These are phyloP conservation scores for Backusella circina DNA, from an alignment of 192 early-diverging fungal genomes.

Conservation along the genomic window DNA sequence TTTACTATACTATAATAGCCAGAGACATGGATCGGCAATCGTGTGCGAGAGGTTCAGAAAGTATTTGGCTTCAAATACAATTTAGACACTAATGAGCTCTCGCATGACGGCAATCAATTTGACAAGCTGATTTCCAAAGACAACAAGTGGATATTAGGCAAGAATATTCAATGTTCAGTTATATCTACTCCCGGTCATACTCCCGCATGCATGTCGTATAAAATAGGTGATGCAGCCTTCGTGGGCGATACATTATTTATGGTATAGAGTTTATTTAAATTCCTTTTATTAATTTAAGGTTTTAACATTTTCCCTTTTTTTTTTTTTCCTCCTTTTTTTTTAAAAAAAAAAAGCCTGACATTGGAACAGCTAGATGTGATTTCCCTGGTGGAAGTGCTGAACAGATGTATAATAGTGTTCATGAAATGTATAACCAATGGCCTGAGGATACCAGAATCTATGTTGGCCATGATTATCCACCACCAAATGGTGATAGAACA, in stretches of 20 bases:
- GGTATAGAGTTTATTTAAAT: conserved; percentile 18
- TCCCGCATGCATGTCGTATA: conserved; percentile 25
- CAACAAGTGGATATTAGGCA: conserved; percentile 20
- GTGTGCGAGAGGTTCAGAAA: conserved; percentile 21
- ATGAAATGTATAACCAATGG: conserved; percentile 21
- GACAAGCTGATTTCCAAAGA: conserved; percentile 3
- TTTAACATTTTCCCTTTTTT: background rate
- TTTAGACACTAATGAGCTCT: conserved; percentile 3
- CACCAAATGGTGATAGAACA: background rate
- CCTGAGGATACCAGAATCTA: conserved; percentile 27
- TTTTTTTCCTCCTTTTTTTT: background rate
- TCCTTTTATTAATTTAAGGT: background rate
- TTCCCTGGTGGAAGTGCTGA: conserved; percentile 34
- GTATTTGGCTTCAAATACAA: conserved; percentile 28
- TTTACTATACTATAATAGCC: conserved; percentile 9
- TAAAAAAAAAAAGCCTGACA: conserved; percentile 22
- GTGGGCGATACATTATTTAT: conserved; percentile 35
- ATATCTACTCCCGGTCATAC: conserved; percentile 29
- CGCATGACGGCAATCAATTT: conserved; percentile 17
- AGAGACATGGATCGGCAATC: conserved; percentile 18
- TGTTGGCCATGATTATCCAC: conserved; percentile 33
- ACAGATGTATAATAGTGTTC: conserved; percentile 28
- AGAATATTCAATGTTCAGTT: conserved; percentile 19
- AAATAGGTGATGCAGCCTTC: conserved; percentile 32
- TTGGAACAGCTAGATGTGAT: conserved; percentile 35